Percentiles rank a stretch among this genome's conserved stretches.
Evolutionary conservation across 2,329 filamentous ascomycete genomes (phyloP).

Genomic region (Leptographium wingfieldii): DNA sequence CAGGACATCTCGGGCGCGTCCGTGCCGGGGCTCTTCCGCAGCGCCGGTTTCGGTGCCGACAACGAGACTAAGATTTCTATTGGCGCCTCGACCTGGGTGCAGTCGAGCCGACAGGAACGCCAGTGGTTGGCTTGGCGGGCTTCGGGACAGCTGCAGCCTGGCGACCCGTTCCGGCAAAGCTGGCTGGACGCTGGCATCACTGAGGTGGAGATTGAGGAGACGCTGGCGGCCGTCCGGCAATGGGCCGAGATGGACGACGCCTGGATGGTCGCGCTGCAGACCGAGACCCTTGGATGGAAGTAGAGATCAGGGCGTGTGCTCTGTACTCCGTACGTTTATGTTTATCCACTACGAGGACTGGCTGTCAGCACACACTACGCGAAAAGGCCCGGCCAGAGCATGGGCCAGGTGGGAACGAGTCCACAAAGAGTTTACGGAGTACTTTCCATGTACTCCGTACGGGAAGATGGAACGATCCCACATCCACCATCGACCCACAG

Average conservation of each 20-base stretch:
- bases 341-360: too few relatives aligned
- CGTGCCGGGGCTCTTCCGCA: conserved; percentile 20
- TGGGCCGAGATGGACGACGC: conserved; percentile 26
- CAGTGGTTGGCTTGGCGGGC: conserved; percentile 17
- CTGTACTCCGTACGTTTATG: too few relatives aligned
- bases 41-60: conserved; percentile 18
- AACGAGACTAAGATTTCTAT: conserved; percentile 15
- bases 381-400: too few relatives aligned
- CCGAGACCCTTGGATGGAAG: conserved; percentile 28
- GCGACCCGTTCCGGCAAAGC: conserved; percentile 21
- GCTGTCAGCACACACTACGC: too few relatives aligned
- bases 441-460: too few relatives aligned
- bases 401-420: too few relatives aligned
- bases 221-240: conserved; percentile 15
- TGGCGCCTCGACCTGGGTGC: conserved; percentile 19
- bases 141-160: conserved; percentile 16
- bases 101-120: conserved; percentile 16
- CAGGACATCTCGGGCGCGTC: conserved; percentile 7
- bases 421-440: too few relatives aligned
- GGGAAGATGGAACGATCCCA: too few relatives aligned
- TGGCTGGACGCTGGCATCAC: conserved; percentile 24
- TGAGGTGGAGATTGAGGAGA: conserved; percentile 22
- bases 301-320: conserved; percentile 5
- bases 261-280: conserved; percentile 23
- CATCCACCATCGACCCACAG: too few relatives aligned